phyloP scores from a whole-genome alignment of 1,139 yeast genomes.

The Schwanniomyces etchellsii region DNA sequence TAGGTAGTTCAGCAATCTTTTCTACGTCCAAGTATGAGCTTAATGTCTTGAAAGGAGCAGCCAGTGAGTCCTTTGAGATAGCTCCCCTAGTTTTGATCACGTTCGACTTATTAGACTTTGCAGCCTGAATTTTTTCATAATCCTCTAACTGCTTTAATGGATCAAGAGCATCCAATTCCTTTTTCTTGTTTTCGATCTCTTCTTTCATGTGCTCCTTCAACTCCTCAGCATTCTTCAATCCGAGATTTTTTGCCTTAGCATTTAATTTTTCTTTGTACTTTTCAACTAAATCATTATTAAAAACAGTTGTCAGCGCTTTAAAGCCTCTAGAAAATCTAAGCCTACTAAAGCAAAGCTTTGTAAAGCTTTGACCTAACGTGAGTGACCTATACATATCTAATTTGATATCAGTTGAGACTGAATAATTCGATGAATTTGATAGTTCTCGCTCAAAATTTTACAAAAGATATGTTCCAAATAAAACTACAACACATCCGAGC shows the following conservation, averaged over 20 bases:
- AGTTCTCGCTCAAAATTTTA: too few species aligned
- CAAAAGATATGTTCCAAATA: too few species aligned
- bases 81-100: conserved; percentile 57
- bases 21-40: conserved; percentile 65
- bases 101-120: conserved; percentile 39
- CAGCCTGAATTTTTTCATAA: conserved; percentile 38
- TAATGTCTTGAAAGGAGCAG: conserved; percentile 63
- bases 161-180: conserved; percentile 56
- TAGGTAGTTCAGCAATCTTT: conserved; percentile 52
- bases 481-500: too few species aligned
- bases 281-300: too few species aligned
- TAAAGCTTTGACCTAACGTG: too few species aligned
- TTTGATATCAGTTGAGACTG: too few species aligned
- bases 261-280: conserved; percentile 29
- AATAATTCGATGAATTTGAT: too few species aligned
- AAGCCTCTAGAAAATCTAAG: too few species aligned
- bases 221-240: conserved; percentile 48
- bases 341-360: too few species aligned
- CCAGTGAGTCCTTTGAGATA: conserved; percentile 38
- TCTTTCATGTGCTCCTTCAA: conserved; percentile 60
- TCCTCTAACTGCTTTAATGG: conserved; percentile 65
- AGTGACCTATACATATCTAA: too few species aligned
- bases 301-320: too few species aligned
- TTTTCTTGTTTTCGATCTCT: conserved; percentile 51
- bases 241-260: conserved; percentile 31